Percentiles rank a stretch among this genome's conserved stretches.
These are phyloP conservation scores for Lactarius tabidus DNA, from an alignment of 768 basidiomycete genomes.

Conservation along the genomic window DNA sequence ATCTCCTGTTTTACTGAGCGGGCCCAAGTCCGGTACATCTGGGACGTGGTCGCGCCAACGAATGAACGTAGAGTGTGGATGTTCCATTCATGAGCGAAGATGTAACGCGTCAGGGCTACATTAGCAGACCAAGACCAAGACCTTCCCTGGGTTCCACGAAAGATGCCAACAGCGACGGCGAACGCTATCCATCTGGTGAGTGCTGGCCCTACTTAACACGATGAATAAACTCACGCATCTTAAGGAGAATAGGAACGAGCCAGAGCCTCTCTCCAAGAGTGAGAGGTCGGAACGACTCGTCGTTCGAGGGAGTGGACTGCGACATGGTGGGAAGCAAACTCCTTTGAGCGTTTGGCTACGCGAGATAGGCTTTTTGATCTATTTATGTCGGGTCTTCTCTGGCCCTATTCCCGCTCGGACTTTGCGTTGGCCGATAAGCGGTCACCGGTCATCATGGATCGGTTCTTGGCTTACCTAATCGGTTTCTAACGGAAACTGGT, in stretches of 20 bases:
- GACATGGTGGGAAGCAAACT: not conserved
- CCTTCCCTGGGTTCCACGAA: conserved; percentile 6
- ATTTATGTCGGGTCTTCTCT: too few species aligned
- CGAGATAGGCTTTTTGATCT: too few species aligned
- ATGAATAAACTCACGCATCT: not conserved
- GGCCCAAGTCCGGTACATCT: not conserved
- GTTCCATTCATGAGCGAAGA: conserved; percentile 1
- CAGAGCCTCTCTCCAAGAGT: conserved; percentile 4
- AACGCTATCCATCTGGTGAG: conserved; percentile 1
- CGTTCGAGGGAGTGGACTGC: not conserved
- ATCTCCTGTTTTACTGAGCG: not conserved
- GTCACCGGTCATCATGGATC: too few species aligned
- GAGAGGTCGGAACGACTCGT: not conserved
- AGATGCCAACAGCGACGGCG: conserved; percentile 11
- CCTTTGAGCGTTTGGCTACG: too few species aligned
- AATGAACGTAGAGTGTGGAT: not conserved
- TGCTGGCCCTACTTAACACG: not conserved
- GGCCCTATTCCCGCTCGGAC: too few species aligned
- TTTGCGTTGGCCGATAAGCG: too few species aligned
- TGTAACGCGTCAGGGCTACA: not conserved
- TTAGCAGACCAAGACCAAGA: conserved; percentile 9
- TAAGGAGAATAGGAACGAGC: not conserved
- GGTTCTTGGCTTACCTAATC: too few species aligned
- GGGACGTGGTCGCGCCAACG: conserved; percentile 1
- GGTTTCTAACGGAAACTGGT: too few species aligned